Base-by-base conservation (phyloP, 345 rosid genomes). In the Salix exigua region DNA sequence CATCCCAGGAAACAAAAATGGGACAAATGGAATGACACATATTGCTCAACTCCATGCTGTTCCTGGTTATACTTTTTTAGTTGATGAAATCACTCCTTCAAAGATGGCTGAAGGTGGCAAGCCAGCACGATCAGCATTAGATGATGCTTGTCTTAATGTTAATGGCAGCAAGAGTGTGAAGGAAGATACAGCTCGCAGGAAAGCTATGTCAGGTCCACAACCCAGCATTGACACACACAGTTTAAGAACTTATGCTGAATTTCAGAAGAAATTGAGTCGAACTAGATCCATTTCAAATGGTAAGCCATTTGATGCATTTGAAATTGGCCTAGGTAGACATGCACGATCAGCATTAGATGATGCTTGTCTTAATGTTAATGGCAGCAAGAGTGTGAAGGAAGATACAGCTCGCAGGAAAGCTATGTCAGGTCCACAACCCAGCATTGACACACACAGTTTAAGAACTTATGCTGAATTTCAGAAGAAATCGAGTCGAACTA, bases 21-120 rank as follows among this genome's bases (percentile, higher is more conserved):
- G 82, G 84, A 28, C 75, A 37, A 82, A 77, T 83, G 90, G 88
- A 77, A 76, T 72, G 40, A 79, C 77, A 31, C 88, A 80, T 28
- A 65, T 80, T 66, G 89, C 86, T 79, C 85, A 88, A 85, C 83
- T 86, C 60, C 86, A 78, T 70, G 86, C 80, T 40, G 80, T 85
- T 70, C 86, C 91, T 7, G 90, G 88, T 58, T 85, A 81, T 78
- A 79, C 86, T 79, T 64, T 76, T 76, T 46, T 86, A 77, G 74
- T 87, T 58, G 87, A 89, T 79, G 95, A 83, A 81, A 46, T 17
- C 65, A 53, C 72, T 78, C 81, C 81, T 31, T 60, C 77, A 12
- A 73, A 30, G 74, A 75, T 1, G 85, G 68, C 40, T 38, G 79
- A 79, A 77, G 81, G 70, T 46, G 73, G 76, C 68, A 84, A 62